Percentiles rank a stretch among this genome's conserved stretches.
Evolutionary conservation across 2,329 filamentous ascomycete genomes (phyloP).

Genomic region (Colletotrichum aenigma): DNA sequence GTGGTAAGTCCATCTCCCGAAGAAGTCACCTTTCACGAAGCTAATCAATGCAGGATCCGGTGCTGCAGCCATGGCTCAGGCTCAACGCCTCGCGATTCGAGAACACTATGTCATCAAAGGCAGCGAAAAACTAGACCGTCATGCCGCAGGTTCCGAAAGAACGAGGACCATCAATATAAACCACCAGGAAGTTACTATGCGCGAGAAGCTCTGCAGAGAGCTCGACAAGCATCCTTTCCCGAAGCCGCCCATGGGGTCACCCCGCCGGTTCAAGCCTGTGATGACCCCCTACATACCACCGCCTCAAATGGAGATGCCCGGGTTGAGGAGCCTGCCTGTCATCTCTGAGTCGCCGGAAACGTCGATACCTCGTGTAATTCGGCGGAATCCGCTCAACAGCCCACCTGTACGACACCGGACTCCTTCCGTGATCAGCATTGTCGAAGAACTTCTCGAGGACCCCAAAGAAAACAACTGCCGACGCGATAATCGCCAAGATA

Average conservation of each 20-base stretch:
- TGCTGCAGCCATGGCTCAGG: neutral
- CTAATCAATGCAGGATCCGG: neutral
- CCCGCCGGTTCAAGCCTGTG: conserved; percentile 3
- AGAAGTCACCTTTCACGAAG: neutral
- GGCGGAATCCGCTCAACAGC: neutral
- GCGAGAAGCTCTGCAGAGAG: conserved; percentile 5
- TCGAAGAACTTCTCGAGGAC: neutral
- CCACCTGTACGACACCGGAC: neutral
- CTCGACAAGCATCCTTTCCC: neutral
- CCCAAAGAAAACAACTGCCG: neutral
- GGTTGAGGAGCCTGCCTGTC: neutral
- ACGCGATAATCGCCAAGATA: neutral
- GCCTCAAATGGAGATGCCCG: neutral
- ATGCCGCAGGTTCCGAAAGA: neutral
- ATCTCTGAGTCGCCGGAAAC: neutral
- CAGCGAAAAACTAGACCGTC: neutral
- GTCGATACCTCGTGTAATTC: neutral
- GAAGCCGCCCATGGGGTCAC: neutral
- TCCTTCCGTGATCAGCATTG: neutral
- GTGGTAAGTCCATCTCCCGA: neutral
- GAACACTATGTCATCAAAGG: conserved; percentile 4
- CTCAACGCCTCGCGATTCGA: conserved; percentile 2
- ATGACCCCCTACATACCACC: neutral
- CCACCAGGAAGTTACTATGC: conserved; percentile 2
- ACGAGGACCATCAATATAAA: conserved; percentile 1